Evolutionary conservation across 2,329 filamentous ascomycete species (phyloP).

Genomic region (Venturia oleaginea): DNA sequence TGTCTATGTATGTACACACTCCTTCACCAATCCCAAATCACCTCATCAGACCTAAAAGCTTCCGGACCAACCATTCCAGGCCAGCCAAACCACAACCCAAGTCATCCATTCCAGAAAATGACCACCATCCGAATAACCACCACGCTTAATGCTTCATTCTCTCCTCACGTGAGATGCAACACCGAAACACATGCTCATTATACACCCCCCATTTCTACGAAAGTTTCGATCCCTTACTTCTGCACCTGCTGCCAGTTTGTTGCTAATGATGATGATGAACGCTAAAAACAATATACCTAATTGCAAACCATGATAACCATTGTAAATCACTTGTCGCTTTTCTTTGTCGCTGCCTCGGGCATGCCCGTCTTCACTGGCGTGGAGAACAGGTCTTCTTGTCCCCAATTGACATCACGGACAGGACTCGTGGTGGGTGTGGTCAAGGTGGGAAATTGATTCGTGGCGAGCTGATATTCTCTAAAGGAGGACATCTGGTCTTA

Average conservation of each 20-base stretch:
- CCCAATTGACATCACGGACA: background rate
- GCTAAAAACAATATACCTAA: background rate
- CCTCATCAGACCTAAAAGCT: background rate
- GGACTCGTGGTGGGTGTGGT: background rate
- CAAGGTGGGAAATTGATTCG: background rate
- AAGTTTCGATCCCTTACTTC: background rate
- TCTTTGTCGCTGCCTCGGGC: background rate
- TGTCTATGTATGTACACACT: no score
- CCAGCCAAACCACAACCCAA: no score
- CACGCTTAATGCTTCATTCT: background rate
- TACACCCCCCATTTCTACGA: no score
- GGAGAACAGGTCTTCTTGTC: background rate
- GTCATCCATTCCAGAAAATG: background rate
- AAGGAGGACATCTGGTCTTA: background rate
- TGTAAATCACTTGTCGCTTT: background rate
- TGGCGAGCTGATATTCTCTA: background rate
- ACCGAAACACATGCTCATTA: background rate
- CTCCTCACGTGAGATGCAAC: background rate
- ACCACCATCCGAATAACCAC: background rate
- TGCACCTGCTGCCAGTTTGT: slow-evolving; percentile 1
- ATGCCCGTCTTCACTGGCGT: background rate
- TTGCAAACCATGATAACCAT: background rate
- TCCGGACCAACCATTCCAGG: background rate
- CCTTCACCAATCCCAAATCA: background rate
- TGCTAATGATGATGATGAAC: background rate